These are phyloP conservation scores for Neopestalotiopsis rosae DNA, from an alignment of 2,329 filamentous ascomycete genomes.

Conservation along the genomic window DNA sequence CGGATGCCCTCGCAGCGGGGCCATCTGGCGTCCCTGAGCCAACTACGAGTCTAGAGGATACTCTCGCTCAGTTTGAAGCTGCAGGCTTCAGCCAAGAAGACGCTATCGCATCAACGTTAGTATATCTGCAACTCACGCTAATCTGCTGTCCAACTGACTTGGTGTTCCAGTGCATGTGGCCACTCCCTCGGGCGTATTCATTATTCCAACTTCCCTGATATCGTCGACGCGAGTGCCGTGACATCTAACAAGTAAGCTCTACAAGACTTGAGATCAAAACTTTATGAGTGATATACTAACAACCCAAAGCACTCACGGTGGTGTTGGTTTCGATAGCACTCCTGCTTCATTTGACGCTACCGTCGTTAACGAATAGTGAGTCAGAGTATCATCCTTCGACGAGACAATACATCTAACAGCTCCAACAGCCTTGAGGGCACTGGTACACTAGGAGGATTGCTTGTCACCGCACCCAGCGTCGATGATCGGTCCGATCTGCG, in stretches of 20 bases:
- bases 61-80: conserved; percentile 9
- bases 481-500: conserved; percentile 16
- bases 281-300: neutral
- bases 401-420: neutral
- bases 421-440: neutral
- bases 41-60: neutral
- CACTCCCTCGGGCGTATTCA: conserved; percentile 13
- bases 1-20: conserved; percentile 8
- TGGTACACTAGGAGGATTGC: neutral
- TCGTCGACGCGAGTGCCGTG: conserved; percentile 8
- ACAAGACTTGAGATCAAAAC: neutral
- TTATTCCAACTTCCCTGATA: conserved; percentile 16
- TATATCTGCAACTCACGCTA: neutral
- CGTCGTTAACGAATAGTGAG: conserved; percentile 16
- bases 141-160: neutral
- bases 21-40: conserved; percentile 12
- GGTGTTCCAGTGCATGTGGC: neutral
- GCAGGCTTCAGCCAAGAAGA: conserved; percentile 14
- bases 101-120: conserved; percentile 12
- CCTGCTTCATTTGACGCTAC: conserved; percentile 8
- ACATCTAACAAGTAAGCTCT: conserved; percentile 9
- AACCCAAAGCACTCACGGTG: neutral
- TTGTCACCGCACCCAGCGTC: conserved; percentile 4
- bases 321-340: conserved; percentile 7
- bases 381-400: neutral